Percentiles rank a stretch among this genome's conserved stretches.
Conservation (phyloP, 1,139 yeast genomes). For the Blastobotrys capitulatus region DNA sequence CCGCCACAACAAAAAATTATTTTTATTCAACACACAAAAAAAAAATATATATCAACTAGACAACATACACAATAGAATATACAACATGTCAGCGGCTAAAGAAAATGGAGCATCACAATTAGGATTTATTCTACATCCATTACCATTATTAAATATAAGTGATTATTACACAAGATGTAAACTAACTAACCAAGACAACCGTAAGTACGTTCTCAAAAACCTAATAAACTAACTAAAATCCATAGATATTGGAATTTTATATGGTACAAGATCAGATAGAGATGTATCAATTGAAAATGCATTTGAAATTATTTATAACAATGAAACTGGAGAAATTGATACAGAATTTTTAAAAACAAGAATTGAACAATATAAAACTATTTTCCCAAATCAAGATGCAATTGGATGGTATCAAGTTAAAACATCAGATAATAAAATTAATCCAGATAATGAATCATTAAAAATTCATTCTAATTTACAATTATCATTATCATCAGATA, state of each 20-base stretch:
- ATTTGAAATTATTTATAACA: constrained; percentile 26
- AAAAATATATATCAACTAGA: too few species aligned
- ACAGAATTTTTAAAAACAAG: constrained; percentile 22
- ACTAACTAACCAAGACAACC: constrained; percentile 16
- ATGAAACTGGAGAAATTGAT: constrained; percentile 20
- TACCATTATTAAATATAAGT: constrained; percentile 34
- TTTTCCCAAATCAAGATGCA: constrained; percentile 31
- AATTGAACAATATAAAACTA: constrained; percentile 27
- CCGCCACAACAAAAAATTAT: too few species aligned
- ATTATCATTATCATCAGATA: constrained; percentile 10
- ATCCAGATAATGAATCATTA: constrained; percentile 20
- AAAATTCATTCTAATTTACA: constrained; percentile 22
- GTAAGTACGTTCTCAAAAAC: constrained; percentile 19
- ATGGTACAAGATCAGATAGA: constrained; percentile 29
- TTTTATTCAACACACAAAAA: too few species aligned
- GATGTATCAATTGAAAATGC: constrained; percentile 31
- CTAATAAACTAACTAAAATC: background rate
- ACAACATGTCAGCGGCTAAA: background rate
- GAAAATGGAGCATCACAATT: constrained; percentile 5
- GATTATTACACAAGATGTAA: constrained; percentile 32
- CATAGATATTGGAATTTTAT: constrained; percentile 31
- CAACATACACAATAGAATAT: too few species aligned
- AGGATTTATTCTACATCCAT: constrained; percentile 30
- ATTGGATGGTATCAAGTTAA: constrained; percentile 32
- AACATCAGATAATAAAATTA: constrained; percentile 14